Base-by-base conservation (phyloP, 192 early-diverging fungal species). In the Rhizoclosmatium globosum region DNA sequence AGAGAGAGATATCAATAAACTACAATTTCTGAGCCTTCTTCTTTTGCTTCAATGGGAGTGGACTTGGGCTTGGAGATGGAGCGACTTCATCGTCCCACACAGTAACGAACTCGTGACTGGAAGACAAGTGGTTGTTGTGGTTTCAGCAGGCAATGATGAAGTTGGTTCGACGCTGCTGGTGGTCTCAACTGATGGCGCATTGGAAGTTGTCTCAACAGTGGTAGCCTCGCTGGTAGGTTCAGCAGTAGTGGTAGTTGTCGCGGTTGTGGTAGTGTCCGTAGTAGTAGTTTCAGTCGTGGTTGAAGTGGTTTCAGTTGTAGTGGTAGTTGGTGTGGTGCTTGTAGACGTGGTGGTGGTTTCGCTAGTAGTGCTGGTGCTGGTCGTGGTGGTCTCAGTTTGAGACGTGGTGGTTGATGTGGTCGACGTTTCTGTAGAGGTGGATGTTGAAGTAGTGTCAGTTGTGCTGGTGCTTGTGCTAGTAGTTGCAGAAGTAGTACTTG, bases 271-370 rank as follows among this genome's bases (percentile, higher is more conserved):
- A 21, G 60, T 62, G 4, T 19, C 19, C 19, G 60, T 62, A 7
- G 60, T 31, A 6, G 46, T 53, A 48, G 69, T 71, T 56, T 47
- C 21, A 2, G 50, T 48, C n/a, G 47, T 56, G 53, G 69, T 71
- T 11, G 69, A 46, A 7, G 69, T 71, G 38, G 47, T 71, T n/a
- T 38, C 39, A 17, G 69, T 53, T 0, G 69, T 56, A 71, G 69
- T 53, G 0, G 69, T 21, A 53, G 69, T 71, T 48, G 69, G 6
- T 23, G 17, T 38, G 15, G 69, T 71, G 7, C 11, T 57, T 48
- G 69, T 71, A 46, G 47, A 21, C 47, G 47, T 71, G 7, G 69
- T 66, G 2, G 64, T 59, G 1, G 74, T 76, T 3, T 11, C 47
- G 15, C 44, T 59, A n/a, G 64, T 56, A 4, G 61, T 65, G 46